Evolutionary conservation across 2,329 filamentous ascomycete species (phyloP).

Genomic region (Penicillium sclerotigenum): DNA sequence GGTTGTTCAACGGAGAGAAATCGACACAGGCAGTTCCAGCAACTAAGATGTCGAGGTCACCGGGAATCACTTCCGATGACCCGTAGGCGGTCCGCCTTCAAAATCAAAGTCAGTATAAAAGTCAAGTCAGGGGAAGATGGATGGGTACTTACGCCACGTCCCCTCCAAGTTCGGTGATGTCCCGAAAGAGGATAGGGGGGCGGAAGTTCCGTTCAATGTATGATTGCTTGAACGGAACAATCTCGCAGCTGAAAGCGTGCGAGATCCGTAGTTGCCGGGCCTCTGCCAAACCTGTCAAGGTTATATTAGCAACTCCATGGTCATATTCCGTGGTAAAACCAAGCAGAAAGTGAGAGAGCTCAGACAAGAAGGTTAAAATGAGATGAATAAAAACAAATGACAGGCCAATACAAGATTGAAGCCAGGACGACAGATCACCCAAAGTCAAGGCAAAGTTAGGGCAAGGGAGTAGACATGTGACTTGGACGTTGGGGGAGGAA

Average conservation of each 20-base stretch:
- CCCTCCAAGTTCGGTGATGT: conserved; percentile 56
- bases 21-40: conserved; percentile 75
- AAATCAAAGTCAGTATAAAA: conserved; percentile 5
- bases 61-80: conserved; percentile 55
- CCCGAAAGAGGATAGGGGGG: conserved; percentile 54
- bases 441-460: not conserved
- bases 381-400: not conserved
- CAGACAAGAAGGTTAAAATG: not conserved
- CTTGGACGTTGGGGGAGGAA: not conserved
- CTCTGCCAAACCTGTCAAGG: conserved; percentile 2
- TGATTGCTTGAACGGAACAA: conserved; percentile 61
- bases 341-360: not conserved
- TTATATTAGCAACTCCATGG: conserved; percentile 8
- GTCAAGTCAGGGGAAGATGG: not conserved
- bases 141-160: conserved; percentile 46
- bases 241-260: conserved; percentile 63
- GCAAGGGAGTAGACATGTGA: not conserved
- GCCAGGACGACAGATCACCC: too few relatives aligned
- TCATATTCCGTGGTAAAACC: conserved; percentile 35
- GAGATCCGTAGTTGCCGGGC: conserved; percentile 44
- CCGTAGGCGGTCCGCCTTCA: conserved; percentile 66
- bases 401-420: not conserved
- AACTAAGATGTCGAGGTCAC: conserved; percentile 61
- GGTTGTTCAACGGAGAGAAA: conserved; percentile 64
- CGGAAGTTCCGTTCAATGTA: conserved; percentile 62